phyloP scores from a whole-genome alignment of 495 filamentous ascomycete species.

The Aspergillus sparsus region DNA sequence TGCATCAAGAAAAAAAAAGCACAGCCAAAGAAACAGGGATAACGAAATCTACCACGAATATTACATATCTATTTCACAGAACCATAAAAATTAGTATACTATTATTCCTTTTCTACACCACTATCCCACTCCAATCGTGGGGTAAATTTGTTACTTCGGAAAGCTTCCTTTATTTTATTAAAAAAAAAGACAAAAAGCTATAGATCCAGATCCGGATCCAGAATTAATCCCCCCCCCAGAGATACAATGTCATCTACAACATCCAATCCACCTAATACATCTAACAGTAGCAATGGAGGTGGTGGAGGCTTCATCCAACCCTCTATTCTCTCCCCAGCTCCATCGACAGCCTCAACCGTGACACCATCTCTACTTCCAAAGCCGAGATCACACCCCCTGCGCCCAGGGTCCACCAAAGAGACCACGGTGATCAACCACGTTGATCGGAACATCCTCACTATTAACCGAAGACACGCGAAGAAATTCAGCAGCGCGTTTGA shows the following conservation, averaged over 20 bases:
- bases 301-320: constrained; percentile 53
- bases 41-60: too few species aligned
- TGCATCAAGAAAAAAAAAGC: too few species aligned
- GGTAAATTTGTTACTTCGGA: too few species aligned
- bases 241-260: constrained; percentile 17
- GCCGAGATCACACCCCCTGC: constrained; percentile 63
- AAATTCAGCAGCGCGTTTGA: constrained; percentile 61
- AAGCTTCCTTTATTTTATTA: too few species aligned
- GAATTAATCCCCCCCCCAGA: background rate
- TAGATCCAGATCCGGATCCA: too few species aligned
- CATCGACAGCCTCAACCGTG: constrained; percentile 46
- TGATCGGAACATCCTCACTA: constrained; percentile 59
- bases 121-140: too few species aligned
- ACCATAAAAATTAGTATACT: too few species aligned
- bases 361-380: constrained; percentile 56
- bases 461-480: constrained; percentile 73
- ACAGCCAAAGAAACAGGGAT: too few species aligned
- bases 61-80: too few species aligned
- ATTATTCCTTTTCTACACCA: too few species aligned
- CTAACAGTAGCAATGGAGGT: too few species aligned
- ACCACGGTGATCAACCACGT: constrained; percentile 70
- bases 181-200: too few species aligned
- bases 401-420: constrained; percentile 74
- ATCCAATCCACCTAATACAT: constrained; percentile 8
- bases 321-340: constrained; percentile 56